Evolutionary conservation across 2,329 filamentous ascomycete species (phyloP), one percentile per base, ranked within the genome.

Genomic region (Tolypocladium ovalisporum): DNA sequence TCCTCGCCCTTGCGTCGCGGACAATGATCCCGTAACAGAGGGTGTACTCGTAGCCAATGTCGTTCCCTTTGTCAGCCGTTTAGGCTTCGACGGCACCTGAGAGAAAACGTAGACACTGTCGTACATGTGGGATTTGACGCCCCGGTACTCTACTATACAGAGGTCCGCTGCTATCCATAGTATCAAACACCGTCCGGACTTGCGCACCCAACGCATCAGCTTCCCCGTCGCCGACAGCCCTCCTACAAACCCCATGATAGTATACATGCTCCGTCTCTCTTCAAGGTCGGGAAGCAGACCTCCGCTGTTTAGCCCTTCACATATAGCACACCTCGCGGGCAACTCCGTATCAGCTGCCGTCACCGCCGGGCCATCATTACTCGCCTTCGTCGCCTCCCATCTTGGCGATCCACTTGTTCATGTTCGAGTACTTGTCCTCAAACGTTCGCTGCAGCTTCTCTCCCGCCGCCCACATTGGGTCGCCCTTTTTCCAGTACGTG

Each of bases 391-490:
- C 72, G 24, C 70, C 71, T 8, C 71, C 71, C 71, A 79, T 76
- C 68, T 84, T 83, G 12, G 75, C 63, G 42, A 84, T 76, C 80
- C 81, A 85, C 65, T 83, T 83, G 62, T 77, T 73, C 78, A 85
- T 83, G 58, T 78, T 74, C 0, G 71, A 70, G 63, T 77, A 86
- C 68, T 85, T 85, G 62, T 85, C 78, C 64, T 83, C 81, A 60
- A 82, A 78, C 13, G 74, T 76, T 60, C 79, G 81, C 66, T 86
- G 78, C 54, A 86, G 77, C 60, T 77, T 79, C 68, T 83, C 75
- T 60, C 82, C 82, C 1, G 79, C 75, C 0, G 67, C 65, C 71
- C 77, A 84, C 71, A 85, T 82, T 0, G 75, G 74, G 54, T 82
- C 78, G 32, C 74, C 74, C 60, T 76, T 75, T 53, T 73, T 78